Conservation (phyloP, 306 rosid species). For the Crataegus laevigata region DNA sequence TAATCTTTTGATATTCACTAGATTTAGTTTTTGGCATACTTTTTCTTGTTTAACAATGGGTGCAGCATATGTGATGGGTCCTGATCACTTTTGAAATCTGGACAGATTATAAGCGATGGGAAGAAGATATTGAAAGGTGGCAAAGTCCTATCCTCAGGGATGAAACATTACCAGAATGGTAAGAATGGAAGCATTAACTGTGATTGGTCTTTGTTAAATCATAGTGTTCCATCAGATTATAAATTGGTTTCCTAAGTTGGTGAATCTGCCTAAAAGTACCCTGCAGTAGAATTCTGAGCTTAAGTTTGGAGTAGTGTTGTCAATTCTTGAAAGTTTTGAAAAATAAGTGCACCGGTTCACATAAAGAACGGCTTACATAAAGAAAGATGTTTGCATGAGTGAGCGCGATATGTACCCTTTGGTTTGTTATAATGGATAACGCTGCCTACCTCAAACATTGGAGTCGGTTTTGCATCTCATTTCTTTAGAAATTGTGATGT, state of each 20-base stretch:
- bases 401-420: neutral
- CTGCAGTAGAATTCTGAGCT: neutral
- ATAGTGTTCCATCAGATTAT: neutral
- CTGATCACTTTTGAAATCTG: conserved; percentile 22
- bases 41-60: neutral
- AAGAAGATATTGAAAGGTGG: conserved; percentile 94
- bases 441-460: neutral
- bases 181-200: conserved; percentile 17
- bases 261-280: neutral
- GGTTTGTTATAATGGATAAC: neutral
- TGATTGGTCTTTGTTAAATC: conserved; percentile 13
- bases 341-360: neutral
- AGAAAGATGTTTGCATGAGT: neutral
- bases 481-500: neutral
- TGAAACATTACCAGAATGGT: conserved; percentile 83
- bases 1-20: neutral
- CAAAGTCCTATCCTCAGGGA: conserved; percentile 81
- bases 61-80: neutral
- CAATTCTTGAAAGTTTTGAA: neutral
- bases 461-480: neutral
- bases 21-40: neutral
- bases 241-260: neutral
- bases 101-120: conserved; percentile 89
- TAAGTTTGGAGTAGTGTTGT: no score
- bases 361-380: neutral